These are phyloP conservation scores for Clavariopsis aquatica DNA, from an alignment of 495 filamentous ascomycete species.

Conservation along the genomic window DNA sequence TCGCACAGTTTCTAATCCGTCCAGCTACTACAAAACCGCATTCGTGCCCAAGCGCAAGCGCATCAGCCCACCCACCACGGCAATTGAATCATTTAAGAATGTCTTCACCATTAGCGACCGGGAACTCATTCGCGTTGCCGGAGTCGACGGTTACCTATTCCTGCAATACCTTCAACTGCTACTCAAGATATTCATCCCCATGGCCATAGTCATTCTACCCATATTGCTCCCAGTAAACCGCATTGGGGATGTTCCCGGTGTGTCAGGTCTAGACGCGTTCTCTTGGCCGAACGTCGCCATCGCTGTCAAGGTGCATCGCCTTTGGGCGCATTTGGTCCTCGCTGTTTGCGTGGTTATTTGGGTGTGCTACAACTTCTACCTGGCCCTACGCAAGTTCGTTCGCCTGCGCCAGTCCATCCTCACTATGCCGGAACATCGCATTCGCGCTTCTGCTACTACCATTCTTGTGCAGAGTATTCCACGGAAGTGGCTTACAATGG, in stretches of 20 bases:
- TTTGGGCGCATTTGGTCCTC: constrained; percentile 86
- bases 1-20: constrained; percentile 1
- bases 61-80: constrained; percentile 18
- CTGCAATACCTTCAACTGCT: constrained; percentile 92
- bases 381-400: constrained; percentile 87
- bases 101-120: constrained; percentile 37
- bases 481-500: constrained; percentile 77
- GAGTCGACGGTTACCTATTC: constrained; percentile 97
- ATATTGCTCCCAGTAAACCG: constrained; percentile 81
- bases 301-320: constrained; percentile 62
- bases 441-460: constrained; percentile 94
- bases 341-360: constrained; percentile 79
- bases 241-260: constrained; percentile 40
- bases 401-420: constrained; percentile 90
- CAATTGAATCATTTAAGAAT: constrained; percentile 36
- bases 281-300: constrained; percentile 86
- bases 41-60: constrained; percentile 35
- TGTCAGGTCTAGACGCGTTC: constrained; percentile 51
- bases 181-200: constrained; percentile 84
- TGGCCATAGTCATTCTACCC: constrained; percentile 77
- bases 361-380: constrained; percentile 85
- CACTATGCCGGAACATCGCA: constrained; percentile 91
- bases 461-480: constrained; percentile 91
- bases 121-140: constrained; percentile 46
- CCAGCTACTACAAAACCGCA: constrained; percentile 36